Base-by-base conservation (phyloP, 805 yeast species). In the Scheffersomyces coipomensis region DNA sequence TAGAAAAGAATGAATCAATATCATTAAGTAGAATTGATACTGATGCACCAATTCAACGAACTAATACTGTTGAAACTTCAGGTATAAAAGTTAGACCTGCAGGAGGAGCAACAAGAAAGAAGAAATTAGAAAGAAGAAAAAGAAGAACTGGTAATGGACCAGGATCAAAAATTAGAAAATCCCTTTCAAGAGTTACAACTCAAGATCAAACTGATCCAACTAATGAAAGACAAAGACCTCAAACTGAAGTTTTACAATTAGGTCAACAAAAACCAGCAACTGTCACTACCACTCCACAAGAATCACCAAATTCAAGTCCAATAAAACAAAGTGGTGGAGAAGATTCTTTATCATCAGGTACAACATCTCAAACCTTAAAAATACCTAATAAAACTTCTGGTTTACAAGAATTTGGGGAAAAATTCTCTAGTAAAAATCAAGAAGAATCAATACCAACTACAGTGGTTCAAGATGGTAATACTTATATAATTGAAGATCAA, bases 21-120 rank as follows among this genome's bases (percentile, higher is more conserved):
- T 88, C 96, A 2, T 73, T 90, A 45, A 90, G 85, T 43, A 76
- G 95, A 53, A 77, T 88, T 33, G 97, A 88, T 55, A 87, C 95
- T 12, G 46, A 42, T 24, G 52, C 47, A 17, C 44, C 19, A 25
- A 43, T 51, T 5, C 32, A 33, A n/a, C 33, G 24, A 33, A 12
- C 36, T 18, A 51, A 36, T 3, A 48, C 45, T 12, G 61, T 81
- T 13, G 85, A 81, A 56, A 81, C 85, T 0, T 78, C 81, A 47
- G 86, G 86, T 15, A 59, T 76, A 19, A 79, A 81, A 26, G 83
- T 75, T 4, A 73, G 79, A 47, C 89, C 88, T 7, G 85, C 85
- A 2, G 91, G 91, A 34, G 89, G 89, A 21, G 83, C 85, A 56
- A 76, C 68, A 45, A 70, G 83, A 53, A 73, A 77, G 48, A 72